These are phyloP conservation scores for Raphanus raphanistrum DNA, from an alignment of 345 rosid species.

Conservation along the genomic window DNA sequence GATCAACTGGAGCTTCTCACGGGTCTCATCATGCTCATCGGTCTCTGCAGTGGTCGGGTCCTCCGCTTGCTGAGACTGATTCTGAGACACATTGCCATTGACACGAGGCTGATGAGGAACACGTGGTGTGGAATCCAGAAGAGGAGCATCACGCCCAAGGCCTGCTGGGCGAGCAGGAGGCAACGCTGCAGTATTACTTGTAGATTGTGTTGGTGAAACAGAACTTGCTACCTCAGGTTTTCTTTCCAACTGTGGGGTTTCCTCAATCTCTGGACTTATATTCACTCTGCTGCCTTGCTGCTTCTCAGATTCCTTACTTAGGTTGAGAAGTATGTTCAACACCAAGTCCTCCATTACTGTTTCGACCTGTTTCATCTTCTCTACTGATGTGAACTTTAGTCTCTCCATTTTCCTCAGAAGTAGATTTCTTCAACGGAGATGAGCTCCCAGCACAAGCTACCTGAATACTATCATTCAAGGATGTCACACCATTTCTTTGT, in stretches of 20 bases:
- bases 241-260: slow-evolving; percentile 32
- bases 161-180: slow-evolving; percentile 82
- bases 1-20: slow-evolving; percentile 96
- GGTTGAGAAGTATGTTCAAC: slow-evolving; percentile 16
- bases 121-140: slow-evolving; percentile 76
- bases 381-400: slow-evolving; percentile 15
- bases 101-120: slow-evolving; percentile 71
- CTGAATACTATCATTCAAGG: neutral
- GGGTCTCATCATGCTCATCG: slow-evolving; percentile 91
- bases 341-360: slow-evolving; percentile 23
- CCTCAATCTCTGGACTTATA: slow-evolving; percentile 37
- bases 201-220: slow-evolving; percentile 46
- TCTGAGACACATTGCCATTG: slow-evolving; percentile 62
- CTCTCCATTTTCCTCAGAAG: slow-evolving; percentile 36
- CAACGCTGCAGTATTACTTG: slow-evolving; percentile 36
- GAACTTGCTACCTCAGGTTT: slow-evolving; percentile 33
- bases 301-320: slow-evolving; percentile 26
- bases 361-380: slow-evolving; percentile 9
- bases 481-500: slow-evolving; percentile 21
- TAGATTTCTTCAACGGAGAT: slow-evolving; percentile 27
- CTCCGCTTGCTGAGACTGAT: slow-evolving; percentile 71
- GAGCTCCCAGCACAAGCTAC: slow-evolving; percentile 5
- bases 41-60: slow-evolving; percentile 64
- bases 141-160: slow-evolving; percentile 82
- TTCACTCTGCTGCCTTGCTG: slow-evolving; percentile 30